phyloP scores from a whole-genome alignment of 2,329 filamentous ascomycete species.

The Dissoconium aciculare region DNA sequence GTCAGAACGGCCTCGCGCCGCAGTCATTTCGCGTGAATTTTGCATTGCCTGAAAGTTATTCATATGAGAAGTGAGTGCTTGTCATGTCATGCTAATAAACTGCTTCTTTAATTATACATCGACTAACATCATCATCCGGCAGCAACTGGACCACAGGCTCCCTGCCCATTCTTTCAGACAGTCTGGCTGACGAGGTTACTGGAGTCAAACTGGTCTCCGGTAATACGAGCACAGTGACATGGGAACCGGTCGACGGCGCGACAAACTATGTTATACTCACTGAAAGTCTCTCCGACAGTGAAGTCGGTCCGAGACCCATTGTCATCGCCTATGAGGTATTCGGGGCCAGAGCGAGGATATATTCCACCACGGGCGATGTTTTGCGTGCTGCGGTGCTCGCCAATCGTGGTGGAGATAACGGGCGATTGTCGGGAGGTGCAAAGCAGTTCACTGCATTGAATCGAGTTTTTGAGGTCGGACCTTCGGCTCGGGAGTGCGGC shows the following conservation, averaged over 20 bases:
- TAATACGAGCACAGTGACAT: slow-evolving; percentile 1
- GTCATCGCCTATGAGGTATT: too few species aligned
- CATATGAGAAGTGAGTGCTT: slow-evolving; percentile 2
- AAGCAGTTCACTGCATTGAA: too few species aligned
- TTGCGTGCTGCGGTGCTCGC: too few species aligned
- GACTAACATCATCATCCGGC: too few species aligned
- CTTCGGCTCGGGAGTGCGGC: too few species aligned
- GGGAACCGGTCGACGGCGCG: slow-evolving; percentile 1
- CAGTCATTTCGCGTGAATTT: background rate
- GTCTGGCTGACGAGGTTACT: background rate
- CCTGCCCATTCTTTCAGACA: background rate
- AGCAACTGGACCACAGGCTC: slow-evolving; percentile 1
- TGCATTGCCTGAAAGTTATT: background rate
- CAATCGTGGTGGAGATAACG: too few species aligned
- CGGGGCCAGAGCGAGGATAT: too few species aligned
- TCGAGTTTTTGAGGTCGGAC: too few species aligned
- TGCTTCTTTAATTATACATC: too few species aligned
- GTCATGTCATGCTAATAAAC: background rate
- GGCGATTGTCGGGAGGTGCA: too few species aligned
- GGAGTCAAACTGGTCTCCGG: background rate
- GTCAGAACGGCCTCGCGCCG: background rate
- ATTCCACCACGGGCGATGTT: too few species aligned
- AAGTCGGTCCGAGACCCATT: slow-evolving; percentile 1
- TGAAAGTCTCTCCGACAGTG: background rate
- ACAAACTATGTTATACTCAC: slow-evolving; percentile 2